phyloP scores from a whole-genome alignment of 805 yeast genomes.

The Helenozyma rhizophorensis region DNA sequence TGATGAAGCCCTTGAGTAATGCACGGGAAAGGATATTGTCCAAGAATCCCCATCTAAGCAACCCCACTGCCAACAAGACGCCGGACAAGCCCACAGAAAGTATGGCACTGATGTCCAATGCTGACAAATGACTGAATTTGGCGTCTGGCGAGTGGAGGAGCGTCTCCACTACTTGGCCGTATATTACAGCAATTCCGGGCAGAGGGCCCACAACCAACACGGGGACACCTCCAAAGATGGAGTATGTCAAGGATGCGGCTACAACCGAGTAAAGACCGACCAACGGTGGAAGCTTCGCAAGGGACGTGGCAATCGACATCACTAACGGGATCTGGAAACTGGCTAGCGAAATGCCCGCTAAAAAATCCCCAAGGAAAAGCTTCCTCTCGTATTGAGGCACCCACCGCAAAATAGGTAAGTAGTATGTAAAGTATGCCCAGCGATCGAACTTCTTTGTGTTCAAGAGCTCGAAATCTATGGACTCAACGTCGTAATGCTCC shows the following conservation, averaged over 20 bases:
- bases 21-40: conserved; percentile 78
- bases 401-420: conserved; percentile 30
- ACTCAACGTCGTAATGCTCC: conserved; percentile 14
- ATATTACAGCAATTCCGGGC: conserved; percentile 78
- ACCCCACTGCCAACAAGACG: conserved; percentile 19
- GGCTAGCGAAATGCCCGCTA: conserved; percentile 31
- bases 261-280: conserved; percentile 76
- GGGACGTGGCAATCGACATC: conserved; percentile 74
- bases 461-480: conserved; percentile 5
- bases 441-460: conserved; percentile 13
- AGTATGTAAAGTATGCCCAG: conserved; percentile 27
- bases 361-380: conserved; percentile 22
- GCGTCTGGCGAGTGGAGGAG: conserved; percentile 19
- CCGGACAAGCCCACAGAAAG: conserved; percentile 16
- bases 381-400: conserved; percentile 21
- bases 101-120: conserved; percentile 18
- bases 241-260: conserved; percentile 73
- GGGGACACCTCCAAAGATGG: conserved; percentile 80
- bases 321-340: conserved; percentile 42
- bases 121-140: conserved; percentile 40
- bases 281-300: conserved; percentile 79
- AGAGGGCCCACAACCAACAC: conserved; percentile 91
- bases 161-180: conserved; percentile 68
- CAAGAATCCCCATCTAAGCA: conserved; percentile 80
- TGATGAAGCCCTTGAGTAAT: conserved; percentile 73